Evolutionary conservation across 352 stramenopile species (phyloP).

Genomic region (Globisporangium cylindrosporum): DNA sequence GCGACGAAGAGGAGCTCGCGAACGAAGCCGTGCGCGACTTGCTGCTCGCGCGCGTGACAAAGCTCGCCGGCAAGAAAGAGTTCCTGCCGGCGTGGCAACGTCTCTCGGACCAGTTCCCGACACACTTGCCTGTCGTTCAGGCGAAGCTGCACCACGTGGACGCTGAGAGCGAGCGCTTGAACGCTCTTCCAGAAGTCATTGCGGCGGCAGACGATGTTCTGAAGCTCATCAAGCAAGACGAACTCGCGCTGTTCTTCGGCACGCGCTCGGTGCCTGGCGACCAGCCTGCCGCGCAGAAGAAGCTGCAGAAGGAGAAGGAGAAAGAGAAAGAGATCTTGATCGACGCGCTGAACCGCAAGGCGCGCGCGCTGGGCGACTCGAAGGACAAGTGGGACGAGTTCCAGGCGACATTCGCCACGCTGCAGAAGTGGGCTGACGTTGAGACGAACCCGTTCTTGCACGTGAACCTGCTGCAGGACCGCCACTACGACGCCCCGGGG

Average conservation of each 20-base stretch:
- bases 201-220: conserved; percentile 57
- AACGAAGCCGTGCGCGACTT: conserved; percentile 76
- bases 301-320: conserved; percentile 76
- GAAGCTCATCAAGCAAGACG: conserved; percentile 53
- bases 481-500: conserved; percentile 39
- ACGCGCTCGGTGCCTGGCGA: conserved; percentile 55
- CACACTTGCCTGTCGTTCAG: conserved; percentile 60
- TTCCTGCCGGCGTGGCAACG: conserved; percentile 54
- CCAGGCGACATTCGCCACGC: conserved; percentile 33
- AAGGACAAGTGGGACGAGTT: conserved; percentile 55
- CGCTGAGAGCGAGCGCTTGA: conserved; percentile 42
- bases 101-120: conserved; percentile 52
- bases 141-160: conserved; percentile 75
- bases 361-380: conserved; percentile 64
- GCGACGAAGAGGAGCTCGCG: conserved; percentile 57
- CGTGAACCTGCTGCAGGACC: conserved; percentile 59
- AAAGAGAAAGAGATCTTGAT: conserved; percentile 62
- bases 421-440: conserved; percentile 80
- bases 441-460: conserved; percentile 52
- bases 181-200: conserved; percentile 48
- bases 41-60: conserved; percentile 59
- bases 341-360: conserved; percentile 64
- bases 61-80: conserved; percentile 63
- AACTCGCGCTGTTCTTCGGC: conserved; percentile 73
- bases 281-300: conserved; percentile 49